These are phyloP conservation scores for Globisporangium parvum DNA, from an alignment of 352 stramenopile species.

Conservation along the genomic window DNA sequence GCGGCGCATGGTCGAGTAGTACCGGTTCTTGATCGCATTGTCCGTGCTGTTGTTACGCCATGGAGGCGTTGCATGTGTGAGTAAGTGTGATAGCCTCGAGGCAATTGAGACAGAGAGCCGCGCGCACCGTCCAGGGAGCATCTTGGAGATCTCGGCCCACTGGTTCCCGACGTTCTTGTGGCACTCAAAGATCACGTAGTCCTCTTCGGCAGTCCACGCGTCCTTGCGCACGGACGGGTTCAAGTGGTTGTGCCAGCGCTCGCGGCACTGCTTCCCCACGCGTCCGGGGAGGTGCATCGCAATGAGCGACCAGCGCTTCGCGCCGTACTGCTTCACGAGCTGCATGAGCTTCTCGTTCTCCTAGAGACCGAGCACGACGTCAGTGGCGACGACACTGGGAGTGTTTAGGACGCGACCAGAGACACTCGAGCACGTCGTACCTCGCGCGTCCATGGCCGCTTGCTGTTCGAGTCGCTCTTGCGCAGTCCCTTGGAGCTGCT, in stretches of 20 bases:
- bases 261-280: conserved; percentile 87
- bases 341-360: conserved; percentile 88
- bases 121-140: conserved; percentile 69
- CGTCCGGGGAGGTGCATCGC: conserved; percentile 84
- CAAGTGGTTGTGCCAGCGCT: conserved; percentile 88
- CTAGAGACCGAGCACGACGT: conserved; percentile 5
- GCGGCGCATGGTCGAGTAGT: conserved; percentile 89
- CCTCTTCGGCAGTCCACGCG: conserved; percentile 86
- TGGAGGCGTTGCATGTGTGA: background rate
- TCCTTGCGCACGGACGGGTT: conserved; percentile 86
- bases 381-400: background rate
- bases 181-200: conserved; percentile 88
- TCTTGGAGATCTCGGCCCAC: conserved; percentile 90
- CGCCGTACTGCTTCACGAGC: conserved; percentile 85
- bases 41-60: conserved; percentile 43
- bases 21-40: conserved; percentile 91
- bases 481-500: conserved; percentile 25
- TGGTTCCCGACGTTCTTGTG: conserved; percentile 91
- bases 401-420: background rate
- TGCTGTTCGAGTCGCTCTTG: conserved; percentile 81
- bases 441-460: conserved; percentile 80
- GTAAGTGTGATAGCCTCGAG: too few relatives aligned
- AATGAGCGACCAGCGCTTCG: conserved; percentile 87
- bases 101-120: background rate
- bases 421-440: conserved; percentile 3